Evolutionary conservation across 768 basidiomycete genomes (phyloP).

Genomic region (Tylopilus subfusipes): DNA sequence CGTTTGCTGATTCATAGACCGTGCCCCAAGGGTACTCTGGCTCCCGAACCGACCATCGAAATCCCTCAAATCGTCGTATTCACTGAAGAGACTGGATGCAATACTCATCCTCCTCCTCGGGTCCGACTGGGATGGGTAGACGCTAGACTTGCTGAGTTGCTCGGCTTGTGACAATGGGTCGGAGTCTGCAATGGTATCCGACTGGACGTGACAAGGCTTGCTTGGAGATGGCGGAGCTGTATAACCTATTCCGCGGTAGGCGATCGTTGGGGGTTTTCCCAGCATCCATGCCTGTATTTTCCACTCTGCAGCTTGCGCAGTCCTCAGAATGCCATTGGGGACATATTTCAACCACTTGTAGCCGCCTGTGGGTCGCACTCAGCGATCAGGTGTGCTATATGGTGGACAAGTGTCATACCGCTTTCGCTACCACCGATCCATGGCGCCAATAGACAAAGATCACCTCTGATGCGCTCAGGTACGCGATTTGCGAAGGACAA

Average conservation of each 20-base stretch:
- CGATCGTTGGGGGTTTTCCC: conserved; percentile 86
- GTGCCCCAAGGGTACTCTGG: conserved; percentile 63
- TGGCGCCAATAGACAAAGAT: conserved; percentile 86
- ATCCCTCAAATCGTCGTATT: conserved; percentile 84
- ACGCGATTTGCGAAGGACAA: conserved; percentile 79
- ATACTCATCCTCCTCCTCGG: conserved; percentile 60
- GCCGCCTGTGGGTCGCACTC: conserved; percentile 46
- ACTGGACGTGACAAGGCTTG: conserved; percentile 25
- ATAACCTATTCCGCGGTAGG: conserved; percentile 85
- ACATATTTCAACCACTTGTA: conserved; percentile 98
- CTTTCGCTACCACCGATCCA: conserved; percentile 94
- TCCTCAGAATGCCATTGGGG: conserved; percentile 87
- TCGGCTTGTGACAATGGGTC: conserved; percentile 23
- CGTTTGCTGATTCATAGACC: conserved; percentile 36
- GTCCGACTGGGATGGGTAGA: conserved; percentile 36
- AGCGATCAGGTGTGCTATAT: conserved; percentile 3
- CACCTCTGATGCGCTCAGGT: conserved; percentile 73
- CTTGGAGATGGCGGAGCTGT: conserved; percentile 43
- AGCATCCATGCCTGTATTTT: conserved; percentile 96
- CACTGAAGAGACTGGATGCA: conserved; percentile 72
- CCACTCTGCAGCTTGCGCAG: conserved; percentile 97
- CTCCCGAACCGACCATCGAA: conserved; percentile 87
- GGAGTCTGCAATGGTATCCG: conserved; percentile 17
- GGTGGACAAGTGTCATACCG: conserved; percentile 48
- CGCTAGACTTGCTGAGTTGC: conserved; percentile 15